Evolutionary conservation across 441 rosid species (phyloP).

Genomic region (Omphalea diandra): DNA sequence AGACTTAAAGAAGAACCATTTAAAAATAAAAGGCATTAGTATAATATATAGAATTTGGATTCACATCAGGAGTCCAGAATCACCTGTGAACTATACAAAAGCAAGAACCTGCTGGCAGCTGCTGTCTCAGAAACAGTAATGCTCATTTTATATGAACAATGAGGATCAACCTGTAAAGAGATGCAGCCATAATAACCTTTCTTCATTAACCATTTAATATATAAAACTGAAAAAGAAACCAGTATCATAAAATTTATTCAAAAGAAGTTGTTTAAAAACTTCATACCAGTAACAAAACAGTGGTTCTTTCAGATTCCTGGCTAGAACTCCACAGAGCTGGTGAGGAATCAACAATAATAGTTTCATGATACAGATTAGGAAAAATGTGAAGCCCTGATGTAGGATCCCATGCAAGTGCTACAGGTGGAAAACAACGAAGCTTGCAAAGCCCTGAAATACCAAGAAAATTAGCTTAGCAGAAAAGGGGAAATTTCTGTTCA

Average conservation of each 20-base stretch:
- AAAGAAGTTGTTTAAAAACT: slow-evolving; percentile 11
- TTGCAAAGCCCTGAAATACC: slow-evolving; percentile 77
- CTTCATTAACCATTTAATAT: too few relatives aligned
- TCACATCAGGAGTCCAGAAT: slow-evolving; percentile 2
- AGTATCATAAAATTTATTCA: neutral
- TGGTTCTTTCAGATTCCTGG: slow-evolving; percentile 66
- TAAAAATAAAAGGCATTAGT: neutral
- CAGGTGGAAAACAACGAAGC: slow-evolving; percentile 97
- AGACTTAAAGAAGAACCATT: neutral
- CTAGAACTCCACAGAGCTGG: slow-evolving; percentile 76
- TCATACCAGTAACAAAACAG: slow-evolving; percentile 70
- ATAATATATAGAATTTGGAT: neutral
- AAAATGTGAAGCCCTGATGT: slow-evolving; percentile 73
- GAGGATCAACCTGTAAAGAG: slow-evolving; percentile 87
- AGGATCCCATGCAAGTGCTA: slow-evolving; percentile 96
- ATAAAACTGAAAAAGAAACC: slow-evolving; percentile 10
- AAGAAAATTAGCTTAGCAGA: slow-evolving; percentile 25
- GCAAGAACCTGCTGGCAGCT: slow-evolving; percentile 76
- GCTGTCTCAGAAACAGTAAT: slow-evolving; percentile 63
- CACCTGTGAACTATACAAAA: slow-evolving; percentile 79
- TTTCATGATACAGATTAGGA: slow-evolving; percentile 67
- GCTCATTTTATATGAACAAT: slow-evolving; percentile 76
- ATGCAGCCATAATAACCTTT: slow-evolving; percentile 18
- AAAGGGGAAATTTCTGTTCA: too few relatives aligned
- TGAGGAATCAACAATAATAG: slow-evolving; percentile 70